Base-by-base conservation (phyloP, 768 basidiomycete genomes). In the Kwoniella heveanensis region DNA sequence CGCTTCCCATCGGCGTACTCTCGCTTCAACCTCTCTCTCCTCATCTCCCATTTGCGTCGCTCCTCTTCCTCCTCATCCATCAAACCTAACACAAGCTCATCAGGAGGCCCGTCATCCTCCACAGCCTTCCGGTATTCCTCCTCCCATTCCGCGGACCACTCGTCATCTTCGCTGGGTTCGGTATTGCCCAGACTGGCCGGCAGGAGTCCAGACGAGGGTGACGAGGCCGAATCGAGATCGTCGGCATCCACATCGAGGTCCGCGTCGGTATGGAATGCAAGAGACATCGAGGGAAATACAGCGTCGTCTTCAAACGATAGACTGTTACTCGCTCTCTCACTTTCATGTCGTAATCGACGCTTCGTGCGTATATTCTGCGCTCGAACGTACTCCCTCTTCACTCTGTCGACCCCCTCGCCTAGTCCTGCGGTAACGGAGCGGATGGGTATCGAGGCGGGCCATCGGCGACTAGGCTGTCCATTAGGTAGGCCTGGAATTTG, bases 401-500 rank as follows among this genome's bases (percentile, higher is more conserved):
- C 67, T 6, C 68, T 50, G 25, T 67, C 74, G 12, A 75, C 53
- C 22, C 74, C 72, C 57, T 71, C 77, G 26, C 68, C 71, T 2
- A 74, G 51, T 10, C 72, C 71, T 0, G 63, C 64, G 17, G 70
- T 71, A 36, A 73, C 73, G 32, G 62, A 62, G 44, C 71, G 60
- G 63, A 72, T 71, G 9, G 74, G 74, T 24, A 75, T 72, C 1
- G 32, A 29, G 57, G 68, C 70, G 25, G 65, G 65, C 52, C 49
- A 51, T 27, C 63, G 30, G n/a, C 25, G 47, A 56, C 27, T 30
- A 1, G 73, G 71, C 25, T 61, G 50, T 13, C 90, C 90, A 67
- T 93, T 93, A 0, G 91, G 91, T 37, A 88, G 83, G 86, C 90
- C 90, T 0, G 92, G 92, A 1, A 92, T 83, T 30, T 86, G 83